Evolutionary conservation across 805 yeast species (phyloP).

Genomic region (Starmerella vaccinii): DNA sequence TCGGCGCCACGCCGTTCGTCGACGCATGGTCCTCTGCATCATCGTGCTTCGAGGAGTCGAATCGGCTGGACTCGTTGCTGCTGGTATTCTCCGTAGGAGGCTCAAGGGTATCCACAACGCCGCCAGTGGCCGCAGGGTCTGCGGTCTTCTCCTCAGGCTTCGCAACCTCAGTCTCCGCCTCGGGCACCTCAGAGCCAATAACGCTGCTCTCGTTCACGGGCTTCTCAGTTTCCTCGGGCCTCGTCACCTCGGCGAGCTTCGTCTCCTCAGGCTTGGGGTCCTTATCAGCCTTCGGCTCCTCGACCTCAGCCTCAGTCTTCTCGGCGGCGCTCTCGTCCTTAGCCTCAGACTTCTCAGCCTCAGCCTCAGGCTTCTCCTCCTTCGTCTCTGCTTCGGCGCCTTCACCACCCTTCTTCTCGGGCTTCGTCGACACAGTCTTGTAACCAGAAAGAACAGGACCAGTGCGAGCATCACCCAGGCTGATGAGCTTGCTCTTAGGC

Average conservation of each 20-base stretch:
- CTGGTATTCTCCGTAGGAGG: neutral
- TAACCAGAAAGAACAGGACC: conserved; percentile 19
- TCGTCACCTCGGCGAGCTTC: neutral
- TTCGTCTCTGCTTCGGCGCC: conserved; percentile 8
- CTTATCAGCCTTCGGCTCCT: neutral
- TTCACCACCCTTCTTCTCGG: conserved; percentile 8
- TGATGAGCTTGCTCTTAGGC: conserved; percentile 37
- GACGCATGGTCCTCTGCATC: conserved; percentile 4
- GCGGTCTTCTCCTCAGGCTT: neutral
- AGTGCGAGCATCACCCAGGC: conserved; percentile 16
- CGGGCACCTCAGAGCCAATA: neutral
- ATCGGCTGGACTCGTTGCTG: neutral
- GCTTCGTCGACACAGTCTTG: conserved; percentile 4
- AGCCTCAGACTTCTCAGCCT: conserved; percentile 10
- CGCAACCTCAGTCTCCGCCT: conserved; percentile 2
- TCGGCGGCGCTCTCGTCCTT: conserved; percentile 29
- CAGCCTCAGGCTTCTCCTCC: conserved; percentile 12
- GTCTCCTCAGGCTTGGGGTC: neutral
- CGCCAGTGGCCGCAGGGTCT: conserved; percentile 4
- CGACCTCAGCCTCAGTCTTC: conserved; percentile 35
- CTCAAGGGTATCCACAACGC: neutral
- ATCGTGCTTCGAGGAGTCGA: neutral
- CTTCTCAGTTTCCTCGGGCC: conserved; percentile 9
- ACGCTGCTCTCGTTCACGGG: neutral
- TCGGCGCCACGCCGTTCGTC: conserved; percentile 1